Percentiles rank a stretch among this genome's conserved stretches.
phyloP scores from a whole-genome alignment of 202 grass and related monocot species.

The Hordeum pubiflorum region DNA sequence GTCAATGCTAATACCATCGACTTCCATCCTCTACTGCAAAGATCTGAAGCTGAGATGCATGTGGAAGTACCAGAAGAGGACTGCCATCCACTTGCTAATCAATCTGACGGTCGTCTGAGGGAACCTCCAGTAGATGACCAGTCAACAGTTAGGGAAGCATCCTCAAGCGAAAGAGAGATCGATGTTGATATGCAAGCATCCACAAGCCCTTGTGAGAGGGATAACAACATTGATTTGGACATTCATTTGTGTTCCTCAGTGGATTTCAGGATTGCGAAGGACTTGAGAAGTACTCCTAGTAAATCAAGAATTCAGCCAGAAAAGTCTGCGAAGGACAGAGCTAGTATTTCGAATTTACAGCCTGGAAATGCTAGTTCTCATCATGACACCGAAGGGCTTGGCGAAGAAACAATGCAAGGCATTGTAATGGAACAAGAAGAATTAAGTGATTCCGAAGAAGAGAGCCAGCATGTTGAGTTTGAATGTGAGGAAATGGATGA shows the following conservation, averaged over 20 bases:
- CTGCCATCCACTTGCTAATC: constrained; percentile 21
- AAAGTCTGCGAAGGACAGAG: constrained; percentile 21
- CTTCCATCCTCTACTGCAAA: constrained; percentile 84
- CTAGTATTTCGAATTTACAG: constrained; percentile 21
- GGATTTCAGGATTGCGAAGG: constrained; percentile 23
- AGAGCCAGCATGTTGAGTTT: constrained; percentile 69
- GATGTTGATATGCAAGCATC: constrained; percentile 53
- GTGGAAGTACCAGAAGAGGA: constrained; percentile 28
- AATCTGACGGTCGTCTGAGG: constrained; percentile 24
- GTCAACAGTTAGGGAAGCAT: constrained; percentile 29
- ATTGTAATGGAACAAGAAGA: constrained; percentile 95
- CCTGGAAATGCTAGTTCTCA: constrained; percentile 24
- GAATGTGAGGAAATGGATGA: constrained; percentile 89
- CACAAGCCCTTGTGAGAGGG: constrained; percentile 33
- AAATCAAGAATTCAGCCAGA: constrained; percentile 18
- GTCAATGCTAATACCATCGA: constrained; percentile 55
- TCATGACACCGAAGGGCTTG: constrained; percentile 34
- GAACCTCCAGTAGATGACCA: constrained; percentile 29
- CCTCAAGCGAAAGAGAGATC: constrained; percentile 35
- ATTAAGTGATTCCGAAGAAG: constrained; percentile 84
- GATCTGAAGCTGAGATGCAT: constrained; percentile 42
- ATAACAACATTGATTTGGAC: constrained; percentile 70
- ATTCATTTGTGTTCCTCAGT: constrained; percentile 61
- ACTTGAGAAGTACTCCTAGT: constrained; percentile 16
- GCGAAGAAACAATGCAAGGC: constrained; percentile 62